Evolutionary conservation across 495 filamentous ascomycete genomes (phyloP).

Genomic region (Clavariopsis aquatica): DNA sequence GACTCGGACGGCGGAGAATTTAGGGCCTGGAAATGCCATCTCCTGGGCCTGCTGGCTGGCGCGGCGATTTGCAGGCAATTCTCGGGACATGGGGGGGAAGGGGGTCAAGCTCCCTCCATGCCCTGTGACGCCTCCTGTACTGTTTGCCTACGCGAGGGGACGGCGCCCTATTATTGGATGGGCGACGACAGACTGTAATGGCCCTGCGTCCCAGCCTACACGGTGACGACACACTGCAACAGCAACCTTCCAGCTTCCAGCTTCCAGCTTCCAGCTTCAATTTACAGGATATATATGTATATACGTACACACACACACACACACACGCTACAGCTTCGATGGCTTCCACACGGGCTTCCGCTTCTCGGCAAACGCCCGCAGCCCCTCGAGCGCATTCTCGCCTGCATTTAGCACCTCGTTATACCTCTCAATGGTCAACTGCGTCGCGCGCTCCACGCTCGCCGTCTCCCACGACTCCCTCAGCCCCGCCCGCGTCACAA

Average conservation of each 20-base stretch:
- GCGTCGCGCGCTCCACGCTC: conserved; percentile 39
- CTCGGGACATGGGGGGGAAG: conserved; percentile 2
- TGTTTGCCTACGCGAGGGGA: too few species aligned
- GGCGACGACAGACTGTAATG: too few species aligned
- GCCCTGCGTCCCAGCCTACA: too few species aligned
- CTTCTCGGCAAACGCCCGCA: conserved; percentile 41
- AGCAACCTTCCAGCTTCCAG: too few species aligned
- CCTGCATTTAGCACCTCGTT: conserved; percentile 27
- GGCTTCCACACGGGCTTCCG: conserved; percentile 39
- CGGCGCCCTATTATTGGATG: too few species aligned
- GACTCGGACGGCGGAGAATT: conserved; percentile 8
- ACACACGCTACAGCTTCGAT: conserved; percentile 40
- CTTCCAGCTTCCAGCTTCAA: too few species aligned
- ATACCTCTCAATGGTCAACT: conserved; percentile 35
- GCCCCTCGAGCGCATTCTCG: conserved; percentile 40
- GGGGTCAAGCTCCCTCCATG: too few species aligned
- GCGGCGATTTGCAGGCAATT: conserved; percentile 4
- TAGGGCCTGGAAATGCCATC: neutral
- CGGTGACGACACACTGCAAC: too few species aligned
- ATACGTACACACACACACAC: too few species aligned
- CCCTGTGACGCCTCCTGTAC: too few species aligned
- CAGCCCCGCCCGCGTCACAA: conserved; percentile 40
- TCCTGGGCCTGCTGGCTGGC: neutral
- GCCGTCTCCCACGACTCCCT: conserved; percentile 39
- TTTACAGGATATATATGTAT: neutral